Base-by-base conservation (phyloP, 495 filamentous ascomycete species). In the Penicillium robsamsonii region DNA sequence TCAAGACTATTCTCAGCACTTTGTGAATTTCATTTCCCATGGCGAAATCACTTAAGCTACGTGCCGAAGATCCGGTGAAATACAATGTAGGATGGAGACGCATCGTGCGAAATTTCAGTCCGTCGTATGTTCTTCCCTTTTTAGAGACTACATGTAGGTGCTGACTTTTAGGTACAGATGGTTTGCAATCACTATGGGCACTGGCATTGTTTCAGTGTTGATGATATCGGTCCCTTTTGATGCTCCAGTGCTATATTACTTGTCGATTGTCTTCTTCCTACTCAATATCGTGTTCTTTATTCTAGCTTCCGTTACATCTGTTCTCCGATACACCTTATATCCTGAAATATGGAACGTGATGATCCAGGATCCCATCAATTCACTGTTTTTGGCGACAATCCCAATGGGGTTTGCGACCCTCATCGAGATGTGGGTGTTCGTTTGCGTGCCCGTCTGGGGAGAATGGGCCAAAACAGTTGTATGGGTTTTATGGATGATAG, bases 391-490 rank as follows among this genome's bases (percentile, higher is more conserved):
- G 5, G 78, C 71, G 1, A 79, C 77, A 0, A 55, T 75, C 9
- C 79, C 79, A 2, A 80, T 80, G 73, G 76, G 75, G 1, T 73
- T 80, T 30, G 76, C 78, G 0, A 81, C 79, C 0, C 63, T 81
- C n/a, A 70, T 81, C 37, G 75, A 81, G 55, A 73, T 79, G 70
- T 75, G 72, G 62, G 60, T 73, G 4, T 61, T 73, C 25, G 57
- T 75, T 27, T 80, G 75, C 53, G 77, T 78, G 13, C 77, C 76
- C 1, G 50, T 53, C 7, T 79, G 75, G 76, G 74, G 74, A 1
- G 48, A 61, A 11, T 73, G 67, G 63, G 62, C 61, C 5, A 63
- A 48, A 29, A 68, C 63, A 2, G 17, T 77, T 12, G 76, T 65
- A 4, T 80, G 76, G 76, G 70, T 49, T 3, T 53, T 75, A 18